Base-by-base conservation (phyloP, 1,284 basidiomycete genomes). In the Bjerkandera adusta region DNA sequence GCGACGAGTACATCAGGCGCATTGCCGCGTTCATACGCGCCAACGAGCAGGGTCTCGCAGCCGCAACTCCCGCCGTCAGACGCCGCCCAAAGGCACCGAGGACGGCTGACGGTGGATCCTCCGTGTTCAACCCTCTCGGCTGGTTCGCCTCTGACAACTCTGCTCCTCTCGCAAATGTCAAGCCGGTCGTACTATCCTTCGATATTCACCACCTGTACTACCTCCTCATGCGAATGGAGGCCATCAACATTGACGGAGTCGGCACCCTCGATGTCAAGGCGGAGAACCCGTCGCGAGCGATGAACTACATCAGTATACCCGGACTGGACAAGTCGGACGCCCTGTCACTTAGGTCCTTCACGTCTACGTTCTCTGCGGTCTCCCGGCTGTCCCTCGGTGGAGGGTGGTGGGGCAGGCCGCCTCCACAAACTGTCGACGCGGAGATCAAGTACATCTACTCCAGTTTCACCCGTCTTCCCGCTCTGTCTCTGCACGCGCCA, bases 171-270 rank as follows among this genome's bases (percentile, higher is more conserved):
- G 49, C 63, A 13, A 57, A 67, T 4, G 62, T 71, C 29, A 79
- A 77, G 59, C 79, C 86, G 3, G 68, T 87, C 30, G 68, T 85
- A 10, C 77, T 93, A 38, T 65, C 77, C 6, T 76, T 89, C 55
- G 89, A 93, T 65, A 80, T 78, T 13, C 89, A 92, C 63, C 90
- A 88, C 57, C 77, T 96, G 10, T 92, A 89, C 75, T 96, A 94
- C 66, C 67, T 92, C 53, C 77, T 96, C 47, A 85, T 94, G 68
- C 85, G 90, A 36, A 76, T 94, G 54, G 92, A 96, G 65, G 89
- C 80, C 2, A 66, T 90, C 27, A 85, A 82, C 12, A 70, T 90
- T 46, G 68, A 80, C 41, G 40, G 40, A 5, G 76, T 89, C 27
- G 92, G 92, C 43, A 79, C 84, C n/a, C 75, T 96, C 47, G 92